Base-by-base conservation (phyloP, 352 stramenopile species). In the Phytophthora europaea region DNA sequence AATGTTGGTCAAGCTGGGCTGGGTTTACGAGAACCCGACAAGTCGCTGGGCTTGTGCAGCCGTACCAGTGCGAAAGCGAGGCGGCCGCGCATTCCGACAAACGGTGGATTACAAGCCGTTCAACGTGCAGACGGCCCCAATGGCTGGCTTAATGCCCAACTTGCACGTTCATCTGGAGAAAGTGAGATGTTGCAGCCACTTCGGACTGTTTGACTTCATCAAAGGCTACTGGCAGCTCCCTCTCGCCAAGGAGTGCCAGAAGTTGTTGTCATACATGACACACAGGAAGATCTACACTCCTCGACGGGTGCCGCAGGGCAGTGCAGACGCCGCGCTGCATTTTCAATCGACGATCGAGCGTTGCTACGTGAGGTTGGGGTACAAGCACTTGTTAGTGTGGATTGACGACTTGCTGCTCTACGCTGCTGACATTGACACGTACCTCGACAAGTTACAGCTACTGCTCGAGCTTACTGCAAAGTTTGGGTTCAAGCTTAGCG, bases 221-320 rank as follows among this genome's bases (percentile, higher is more conserved):
- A 69, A 56, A 28, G 60, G 70, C 2, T 81, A 70, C 34, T 75
- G 70, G 65, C 69, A 81, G 20, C 31, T 78, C 1, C 61, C 48
- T 20, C 47, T 76, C 8, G 61, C 66, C n/a, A 61, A 69, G 50
- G 54, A 70, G 15, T 80, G 76, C n/a, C 68, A 75, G 60, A 66
- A 73, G n/a, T 38, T 76, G 16, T 28, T 82, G 47, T 71, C 53
- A 4, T 80, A 79, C 47, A 79, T 80, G 67, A 77, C 72, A 2
- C 52, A 76, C 31, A 23, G 43, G 7, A 66, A 61, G 18, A 55
- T 79, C 26, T 81, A 68, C 31, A 84, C 67, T 15, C 73, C 69
- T 7, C 63, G 6, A 6, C 28, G 73, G 13, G 74, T 81, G 28
- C 70, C 61, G 4, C 77, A 84, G 69, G 69, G 69, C 43, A 53